Percentiles rank a stretch among this genome's conserved stretches.
Evolutionary conservation across 169 alveolate species (phyloP).

Genomic region (Sarcocystis neurona): DNA sequence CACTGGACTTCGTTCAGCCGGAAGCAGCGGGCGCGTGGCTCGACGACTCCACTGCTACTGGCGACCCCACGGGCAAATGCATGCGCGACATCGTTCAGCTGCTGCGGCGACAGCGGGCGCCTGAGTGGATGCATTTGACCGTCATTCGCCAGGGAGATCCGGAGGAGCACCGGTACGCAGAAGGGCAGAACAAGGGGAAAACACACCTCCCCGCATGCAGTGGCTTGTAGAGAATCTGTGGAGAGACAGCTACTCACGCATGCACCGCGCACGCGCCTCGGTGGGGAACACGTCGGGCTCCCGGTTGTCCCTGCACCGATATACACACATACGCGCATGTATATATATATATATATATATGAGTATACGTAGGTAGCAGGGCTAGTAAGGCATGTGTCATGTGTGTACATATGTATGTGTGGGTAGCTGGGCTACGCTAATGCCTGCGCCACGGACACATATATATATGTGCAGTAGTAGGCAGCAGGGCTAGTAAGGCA

Average conservation of each 20-base stretch:
- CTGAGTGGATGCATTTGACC: constrained; percentile 75
- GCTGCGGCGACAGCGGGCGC: constrained; percentile 70
- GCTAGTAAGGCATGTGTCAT: no score
- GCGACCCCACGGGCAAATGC: constrained; percentile 75
- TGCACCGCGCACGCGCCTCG: not conserved
- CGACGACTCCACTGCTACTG: constrained; percentile 67
- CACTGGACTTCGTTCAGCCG: constrained; percentile 78
- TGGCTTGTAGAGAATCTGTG: not conserved
- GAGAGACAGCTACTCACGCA: not conserved
- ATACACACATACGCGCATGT: not conserved
- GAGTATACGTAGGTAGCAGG: no score
- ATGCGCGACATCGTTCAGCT: constrained; percentile 72
- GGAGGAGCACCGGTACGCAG: constrained; percentile 71
- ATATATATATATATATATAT: not conserved
- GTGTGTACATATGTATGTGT: no score
- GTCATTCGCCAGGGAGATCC: constrained; percentile 83
- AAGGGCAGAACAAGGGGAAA: no score
- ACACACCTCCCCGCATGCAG: not conserved
- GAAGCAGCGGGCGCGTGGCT: constrained; percentile 81
- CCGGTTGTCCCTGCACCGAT: not conserved
- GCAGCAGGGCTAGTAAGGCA: no score
- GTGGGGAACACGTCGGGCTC: not conserved
- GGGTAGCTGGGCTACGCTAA: no score
- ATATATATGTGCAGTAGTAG: no score
- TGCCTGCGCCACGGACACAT: no score